phyloP scores from a whole-genome alignment of 2,329 filamentous ascomycete genomes.

The Claviceps humidiphila region DNA sequence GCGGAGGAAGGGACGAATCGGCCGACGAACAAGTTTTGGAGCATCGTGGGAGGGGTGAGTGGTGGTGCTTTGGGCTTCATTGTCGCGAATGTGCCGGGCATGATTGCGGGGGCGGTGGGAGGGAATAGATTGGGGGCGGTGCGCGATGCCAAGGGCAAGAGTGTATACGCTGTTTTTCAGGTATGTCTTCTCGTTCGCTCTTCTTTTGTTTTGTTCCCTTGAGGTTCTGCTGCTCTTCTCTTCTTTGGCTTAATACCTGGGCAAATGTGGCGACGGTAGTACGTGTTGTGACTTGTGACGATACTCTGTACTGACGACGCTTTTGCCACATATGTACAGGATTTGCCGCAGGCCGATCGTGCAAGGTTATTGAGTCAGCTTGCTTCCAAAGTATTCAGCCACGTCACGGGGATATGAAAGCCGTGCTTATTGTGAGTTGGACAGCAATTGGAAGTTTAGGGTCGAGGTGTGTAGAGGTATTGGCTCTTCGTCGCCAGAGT shows the following conservation, averaged over 20 bases:
- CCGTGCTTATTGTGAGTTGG: not conserved
- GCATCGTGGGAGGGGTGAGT: slow-evolving; percentile 68
- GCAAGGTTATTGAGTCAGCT: slow-evolving; percentile 70
- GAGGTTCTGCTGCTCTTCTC: not conserved
- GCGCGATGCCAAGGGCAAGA: slow-evolving; percentile 83
- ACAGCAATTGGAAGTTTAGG: not conserved
- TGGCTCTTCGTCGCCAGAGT: not conserved
- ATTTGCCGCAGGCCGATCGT: slow-evolving; percentile 72
- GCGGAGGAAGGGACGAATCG: slow-evolving; percentile 51
- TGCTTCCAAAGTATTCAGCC: slow-evolving; percentile 75
- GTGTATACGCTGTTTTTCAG: slow-evolving; percentile 81
- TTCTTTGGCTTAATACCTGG: not conserved
- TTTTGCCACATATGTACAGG: slow-evolving; percentile 27
- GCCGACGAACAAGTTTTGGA: slow-evolving; percentile 70
- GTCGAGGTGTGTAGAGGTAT: not conserved
- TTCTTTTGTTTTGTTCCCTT: too few species aligned
- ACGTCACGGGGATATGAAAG: slow-evolving; percentile 44
- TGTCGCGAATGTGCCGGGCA: slow-evolving; percentile 78
- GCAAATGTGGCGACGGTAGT: too few species aligned
- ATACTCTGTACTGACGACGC: not conserved
- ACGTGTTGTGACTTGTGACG: too few species aligned
- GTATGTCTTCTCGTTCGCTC: slow-evolving; percentile 14
- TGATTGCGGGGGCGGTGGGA: slow-evolving; percentile 80
- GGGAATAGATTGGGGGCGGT: slow-evolving; percentile 87
- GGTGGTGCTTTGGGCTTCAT: slow-evolving; percentile 92